Evolutionary conservation across 169 alveolate genomes (phyloP).

Genomic region (Cryptosporidium sp.): DNA sequence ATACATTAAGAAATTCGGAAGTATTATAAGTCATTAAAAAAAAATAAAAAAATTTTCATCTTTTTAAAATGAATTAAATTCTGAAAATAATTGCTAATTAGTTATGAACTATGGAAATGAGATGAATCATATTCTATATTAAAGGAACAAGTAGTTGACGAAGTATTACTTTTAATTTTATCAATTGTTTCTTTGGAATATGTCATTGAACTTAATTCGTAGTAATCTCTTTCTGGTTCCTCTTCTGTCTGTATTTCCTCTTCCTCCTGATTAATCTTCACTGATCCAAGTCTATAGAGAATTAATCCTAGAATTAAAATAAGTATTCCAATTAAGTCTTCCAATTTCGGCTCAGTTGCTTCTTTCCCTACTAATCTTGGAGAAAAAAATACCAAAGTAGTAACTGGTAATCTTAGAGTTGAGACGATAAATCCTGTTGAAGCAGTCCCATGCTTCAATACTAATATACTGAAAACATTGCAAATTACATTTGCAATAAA

Average conservation of each 20-base stretch:
- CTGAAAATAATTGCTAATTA: constrained; percentile 1
- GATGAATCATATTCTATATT: constrained; percentile 37
- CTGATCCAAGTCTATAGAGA: constrained; percentile 45
- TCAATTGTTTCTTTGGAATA: not conserved
- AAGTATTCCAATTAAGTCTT: constrained; percentile 74
- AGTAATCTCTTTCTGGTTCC: constrained; percentile 3
- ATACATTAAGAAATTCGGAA: not conserved
- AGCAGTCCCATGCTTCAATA: constrained; percentile 75
- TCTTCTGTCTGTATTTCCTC: constrained; percentile 3
- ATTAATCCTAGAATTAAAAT: constrained; percentile 14
- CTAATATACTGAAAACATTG: constrained; percentile 72
- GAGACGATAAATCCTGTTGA: constrained; percentile 71
- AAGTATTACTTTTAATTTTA: constrained; percentile 10
- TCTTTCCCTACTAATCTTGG: constrained; percentile 68
- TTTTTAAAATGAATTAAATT: not conserved
- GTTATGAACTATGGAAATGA: constrained; percentile 40
- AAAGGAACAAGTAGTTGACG: constrained; percentile 61
- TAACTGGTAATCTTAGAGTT: constrained; percentile 76
- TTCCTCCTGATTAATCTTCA: constrained; percentile 34
- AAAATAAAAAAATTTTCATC: not conserved
- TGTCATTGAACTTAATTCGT: constrained; percentile 58
- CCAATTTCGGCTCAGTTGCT: constrained; percentile 64
- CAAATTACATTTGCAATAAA: constrained; percentile 68
- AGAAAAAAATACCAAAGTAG: constrained; percentile 76
- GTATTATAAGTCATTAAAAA: not conserved